Evolutionary conservation across 2,329 filamentous ascomycete species (phyloP).

Genomic region (Aspergillus sojae): DNA sequence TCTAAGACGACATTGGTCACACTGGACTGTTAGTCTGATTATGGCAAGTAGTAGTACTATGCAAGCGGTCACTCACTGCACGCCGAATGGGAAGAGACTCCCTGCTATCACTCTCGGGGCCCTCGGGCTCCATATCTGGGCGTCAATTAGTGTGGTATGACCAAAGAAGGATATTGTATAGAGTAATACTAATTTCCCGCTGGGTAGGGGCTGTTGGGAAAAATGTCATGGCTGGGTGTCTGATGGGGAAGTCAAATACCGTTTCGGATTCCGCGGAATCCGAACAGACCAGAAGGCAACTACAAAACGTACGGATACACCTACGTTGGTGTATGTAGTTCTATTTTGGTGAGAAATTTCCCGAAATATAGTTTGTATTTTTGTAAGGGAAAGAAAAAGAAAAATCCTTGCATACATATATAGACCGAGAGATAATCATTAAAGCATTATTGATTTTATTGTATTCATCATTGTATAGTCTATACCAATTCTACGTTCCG

Average conservation of each 20-base stretch:
- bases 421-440: too few relatives aligned
- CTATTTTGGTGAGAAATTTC: too few relatives aligned
- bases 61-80: constrained; percentile 31
- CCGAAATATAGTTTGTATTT: too few relatives aligned
- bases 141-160: neutral
- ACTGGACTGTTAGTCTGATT: constrained; percentile 25
- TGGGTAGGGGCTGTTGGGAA: neutral
- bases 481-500: too few relatives aligned
- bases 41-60: neutral
- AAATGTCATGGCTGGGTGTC: neutral
- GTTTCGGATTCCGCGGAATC: constrained; percentile 8
- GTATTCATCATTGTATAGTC: too few relatives aligned
- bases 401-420: too few relatives aligned
- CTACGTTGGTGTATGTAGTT: too few relatives aligned
- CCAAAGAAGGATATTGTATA: neutral
- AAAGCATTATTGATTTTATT: too few relatives aligned
- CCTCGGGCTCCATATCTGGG: constrained; percentile 33
- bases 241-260: constrained; percentile 3
- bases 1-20: constrained; percentile 38
- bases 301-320: neutral
- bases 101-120: constrained; percentile 29
- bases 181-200: neutral
- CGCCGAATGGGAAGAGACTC: constrained; percentile 25
- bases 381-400: too few relatives aligned
- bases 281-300: neutral